A percentile compares a stretch with the other conserved stretches of the same genome.
These are phyloP conservation scores for Trichoderma sp. DNA, from an alignment of 2,329 filamentous ascomycete genomes.

Conservation along the genomic window DNA sequence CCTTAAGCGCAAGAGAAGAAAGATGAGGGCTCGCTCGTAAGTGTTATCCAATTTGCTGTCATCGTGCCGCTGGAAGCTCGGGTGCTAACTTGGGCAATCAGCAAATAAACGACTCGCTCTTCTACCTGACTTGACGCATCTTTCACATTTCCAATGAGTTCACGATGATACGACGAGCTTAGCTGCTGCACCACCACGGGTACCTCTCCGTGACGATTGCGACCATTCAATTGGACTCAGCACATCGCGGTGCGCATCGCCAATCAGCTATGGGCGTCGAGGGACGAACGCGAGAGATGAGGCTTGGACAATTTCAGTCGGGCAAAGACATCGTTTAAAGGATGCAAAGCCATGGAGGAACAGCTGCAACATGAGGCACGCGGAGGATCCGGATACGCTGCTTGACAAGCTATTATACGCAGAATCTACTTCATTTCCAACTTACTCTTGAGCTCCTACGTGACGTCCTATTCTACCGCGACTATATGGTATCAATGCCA, in stretches of 20 bases:
- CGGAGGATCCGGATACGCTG: constrained; percentile 33
- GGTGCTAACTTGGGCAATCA: constrained; percentile 44
- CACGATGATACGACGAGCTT: constrained; percentile 36
- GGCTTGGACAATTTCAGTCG: constrained; percentile 39
- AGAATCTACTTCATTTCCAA: constrained; percentile 33
- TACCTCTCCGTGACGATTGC: constrained; percentile 5
- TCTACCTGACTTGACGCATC: constrained; percentile 58
- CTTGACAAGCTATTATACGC: constrained; percentile 36
- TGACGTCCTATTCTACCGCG: constrained; percentile 6
- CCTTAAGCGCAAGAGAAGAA: constrained; percentile 99
- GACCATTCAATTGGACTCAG: constrained; percentile 8
- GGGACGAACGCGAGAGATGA: constrained; percentile 41
- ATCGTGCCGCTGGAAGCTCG: constrained; percentile 26
- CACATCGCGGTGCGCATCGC: constrained; percentile 23
- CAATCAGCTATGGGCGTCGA: constrained; percentile 29
- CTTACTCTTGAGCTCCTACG: neutral
- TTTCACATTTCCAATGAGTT: constrained; percentile 44
- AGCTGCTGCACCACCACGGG: constrained; percentile 31
- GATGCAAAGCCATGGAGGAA: constrained; percentile 35
- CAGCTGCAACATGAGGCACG: constrained; percentile 37
- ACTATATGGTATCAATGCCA: neutral
- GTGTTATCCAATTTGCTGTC: constrained; percentile 42
- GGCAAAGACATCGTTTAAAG: constrained; percentile 38
- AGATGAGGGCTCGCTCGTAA: constrained; percentile 97
- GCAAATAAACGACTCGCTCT: constrained; percentile 69